These are phyloP conservation scores for Hyaloscypha variabilis DNA, from an alignment of 495 filamentous ascomycete species.

Conservation along the genomic window DNA sequence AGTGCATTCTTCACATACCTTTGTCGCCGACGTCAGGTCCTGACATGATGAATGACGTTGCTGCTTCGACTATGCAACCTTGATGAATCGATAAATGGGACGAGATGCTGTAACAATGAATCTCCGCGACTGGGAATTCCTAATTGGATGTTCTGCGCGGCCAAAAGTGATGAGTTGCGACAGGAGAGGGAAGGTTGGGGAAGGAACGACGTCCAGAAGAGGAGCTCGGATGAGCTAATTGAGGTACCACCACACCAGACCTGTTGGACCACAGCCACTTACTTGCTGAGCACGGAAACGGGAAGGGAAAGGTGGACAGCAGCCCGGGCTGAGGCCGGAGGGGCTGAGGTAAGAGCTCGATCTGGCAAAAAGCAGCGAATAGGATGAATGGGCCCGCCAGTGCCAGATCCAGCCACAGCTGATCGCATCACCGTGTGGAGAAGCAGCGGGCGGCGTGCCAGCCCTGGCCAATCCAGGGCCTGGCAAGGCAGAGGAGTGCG, in stretches of 20 bases:
- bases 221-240: conserved; percentile 19
- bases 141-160: conserved; percentile 20
- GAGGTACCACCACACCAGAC: conserved; percentile 25
- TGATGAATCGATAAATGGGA: not conserved
- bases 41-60: conserved; percentile 20
- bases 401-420: not conserved
- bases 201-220: conserved; percentile 20
- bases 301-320: too few species aligned
- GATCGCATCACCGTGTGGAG: not conserved
- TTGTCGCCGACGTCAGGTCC: conserved; percentile 26
- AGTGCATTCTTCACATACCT: conserved; percentile 22
- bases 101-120: not conserved
- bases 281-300: conserved; percentile 18
- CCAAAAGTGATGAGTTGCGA: conserved; percentile 26
- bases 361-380: not conserved
- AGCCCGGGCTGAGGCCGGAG: not conserved
- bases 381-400: not conserved
- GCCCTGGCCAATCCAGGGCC: not conserved
- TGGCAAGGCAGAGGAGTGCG: not conserved
- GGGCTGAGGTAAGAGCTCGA: not conserved
- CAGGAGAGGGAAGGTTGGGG: conserved; percentile 14
- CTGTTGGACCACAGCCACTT: too few species aligned
- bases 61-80: conserved; percentile 1
- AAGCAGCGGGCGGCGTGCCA: not conserved
- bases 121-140: conserved; percentile 4